Evolutionary conservation across 176 grass and related monocot species (phyloP).

Genomic region (Carex kokanica): DNA sequence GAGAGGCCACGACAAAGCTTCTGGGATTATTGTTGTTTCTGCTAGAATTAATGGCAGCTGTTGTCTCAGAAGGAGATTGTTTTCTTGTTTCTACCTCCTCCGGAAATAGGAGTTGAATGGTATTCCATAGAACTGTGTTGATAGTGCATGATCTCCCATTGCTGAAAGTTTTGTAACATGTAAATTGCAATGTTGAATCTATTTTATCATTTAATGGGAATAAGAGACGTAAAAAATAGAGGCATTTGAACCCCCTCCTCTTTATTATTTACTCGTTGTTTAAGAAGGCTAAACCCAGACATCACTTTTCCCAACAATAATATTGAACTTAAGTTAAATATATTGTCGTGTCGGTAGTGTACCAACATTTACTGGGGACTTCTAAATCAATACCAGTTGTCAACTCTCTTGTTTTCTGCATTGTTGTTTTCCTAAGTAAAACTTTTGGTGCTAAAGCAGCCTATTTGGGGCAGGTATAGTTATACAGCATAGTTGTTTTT

Average conservation of each 20-base stretch:
- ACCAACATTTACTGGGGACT: background rate
- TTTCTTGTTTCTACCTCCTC: slow-evolving; percentile 66
- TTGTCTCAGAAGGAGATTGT: slow-evolving; percentile 26
- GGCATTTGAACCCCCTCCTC: no score
- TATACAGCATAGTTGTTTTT: background rate
- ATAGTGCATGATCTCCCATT: slow-evolving; percentile 76
- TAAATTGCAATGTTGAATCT: background rate
- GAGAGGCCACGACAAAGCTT: slow-evolving; percentile 39
- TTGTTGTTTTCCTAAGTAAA: background rate
- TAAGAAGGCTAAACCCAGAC: background rate
- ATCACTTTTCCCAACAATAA: background rate
- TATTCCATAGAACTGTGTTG: slow-evolving; percentile 93
- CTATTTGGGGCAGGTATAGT: background rate
- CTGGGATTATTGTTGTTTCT: slow-evolving; percentile 25
- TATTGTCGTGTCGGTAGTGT: background rate
- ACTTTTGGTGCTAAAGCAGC: background rate
- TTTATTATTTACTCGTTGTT: background rate
- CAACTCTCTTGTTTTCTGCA: background rate
- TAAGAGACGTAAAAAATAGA: no score
- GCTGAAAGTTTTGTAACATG: slow-evolving; percentile 38
- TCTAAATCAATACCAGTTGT: background rate
- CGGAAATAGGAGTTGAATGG: slow-evolving; percentile 86
- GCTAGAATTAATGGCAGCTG: slow-evolving; percentile 2
- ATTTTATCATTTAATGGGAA: background rate
- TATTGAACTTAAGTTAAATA: background rate